Percentiles rank a stretch among this genome's conserved stretches.
These are phyloP conservation scores for Lactarius evosmus DNA, from an alignment of 768 basidiomycete genomes.

Conservation along the genomic window DNA sequence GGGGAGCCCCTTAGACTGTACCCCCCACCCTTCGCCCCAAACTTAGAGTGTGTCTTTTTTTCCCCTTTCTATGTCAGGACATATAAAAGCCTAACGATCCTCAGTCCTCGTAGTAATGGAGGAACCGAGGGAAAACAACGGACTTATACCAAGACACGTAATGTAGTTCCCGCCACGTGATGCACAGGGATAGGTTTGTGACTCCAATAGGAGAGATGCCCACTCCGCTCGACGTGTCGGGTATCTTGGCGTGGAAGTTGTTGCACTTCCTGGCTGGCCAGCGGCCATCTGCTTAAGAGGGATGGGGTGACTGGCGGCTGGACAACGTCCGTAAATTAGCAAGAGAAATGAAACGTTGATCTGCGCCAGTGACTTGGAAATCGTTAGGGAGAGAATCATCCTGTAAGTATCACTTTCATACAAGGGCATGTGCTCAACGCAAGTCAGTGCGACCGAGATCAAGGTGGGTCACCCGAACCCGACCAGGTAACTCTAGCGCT, in stretches of 20 bases:
- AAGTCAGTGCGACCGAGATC: conserved; percentile 6
- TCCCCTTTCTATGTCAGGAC: not conserved
- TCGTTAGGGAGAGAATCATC: conserved; percentile 4
- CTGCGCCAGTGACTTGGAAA: not conserved
- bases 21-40: not conserved
- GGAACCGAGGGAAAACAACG: no score
- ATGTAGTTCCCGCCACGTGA: no score
- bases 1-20: not conserved
- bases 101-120: no score
- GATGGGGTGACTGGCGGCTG: conserved; percentile 1
- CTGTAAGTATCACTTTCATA: not conserved
- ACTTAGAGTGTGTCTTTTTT: not conserved
- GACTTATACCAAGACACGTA: no score
- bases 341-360: not conserved
- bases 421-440: not conserved
- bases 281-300: not conserved
- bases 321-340: conserved; percentile 7
- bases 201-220: not conserved
- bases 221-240: conserved; percentile 8
- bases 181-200: no score
- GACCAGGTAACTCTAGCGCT: no score
- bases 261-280: not conserved
- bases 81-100: no score
- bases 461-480: not conserved
- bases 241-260: conserved; percentile 8